Evolutionary conservation across 768 basidiomycete species (phyloP).

Genomic region (Panaeolus papilionaceus): DNA sequence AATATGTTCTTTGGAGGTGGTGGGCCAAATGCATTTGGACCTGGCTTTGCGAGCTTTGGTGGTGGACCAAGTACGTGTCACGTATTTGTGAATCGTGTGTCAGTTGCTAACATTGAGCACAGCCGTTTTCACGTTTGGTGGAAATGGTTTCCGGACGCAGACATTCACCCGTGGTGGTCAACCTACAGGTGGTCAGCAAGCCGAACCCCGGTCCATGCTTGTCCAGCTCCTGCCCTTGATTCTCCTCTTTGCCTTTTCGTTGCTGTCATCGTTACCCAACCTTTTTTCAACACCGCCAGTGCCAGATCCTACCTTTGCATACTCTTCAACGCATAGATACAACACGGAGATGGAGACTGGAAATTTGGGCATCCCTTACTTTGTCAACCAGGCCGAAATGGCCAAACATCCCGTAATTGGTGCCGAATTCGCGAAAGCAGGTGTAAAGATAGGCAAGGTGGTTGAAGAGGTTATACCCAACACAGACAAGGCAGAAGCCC

Average conservation of each 20-base stretch:
- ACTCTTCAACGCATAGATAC: constrained; percentile 62
- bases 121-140: constrained; percentile 83
- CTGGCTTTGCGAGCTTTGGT: constrained; percentile 61
- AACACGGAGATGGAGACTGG: constrained; percentile 76
- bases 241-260: constrained; percentile 82
- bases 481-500: constrained; percentile 28
- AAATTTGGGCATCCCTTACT: constrained; percentile 78
- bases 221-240: constrained; percentile 86
- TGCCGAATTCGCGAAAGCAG: constrained; percentile 66
- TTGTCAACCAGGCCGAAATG: constrained; percentile 82
- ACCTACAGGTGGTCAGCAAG: constrained; percentile 30
- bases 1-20: constrained; percentile 97
- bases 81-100: constrained; percentile 15
- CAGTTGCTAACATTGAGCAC: constrained; percentile 17
- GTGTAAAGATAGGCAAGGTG: constrained; percentile 43
- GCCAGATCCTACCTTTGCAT: constrained; percentile 85
- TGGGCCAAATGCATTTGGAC: constrained; percentile 46
- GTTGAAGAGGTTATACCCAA: constrained; percentile 34
- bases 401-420: constrained; percentile 77
- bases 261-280: constrained; percentile 81
- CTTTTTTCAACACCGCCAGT: constrained; percentile 69
- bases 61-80: constrained; percentile 54
- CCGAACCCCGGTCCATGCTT: constrained; percentile 65
- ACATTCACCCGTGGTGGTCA: constrained; percentile 30
- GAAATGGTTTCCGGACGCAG: constrained; percentile 77